Base-by-base conservation (phyloP, 2,329 filamentous ascomycete genomes). In the Pestalotiopsis sp. region DNA sequence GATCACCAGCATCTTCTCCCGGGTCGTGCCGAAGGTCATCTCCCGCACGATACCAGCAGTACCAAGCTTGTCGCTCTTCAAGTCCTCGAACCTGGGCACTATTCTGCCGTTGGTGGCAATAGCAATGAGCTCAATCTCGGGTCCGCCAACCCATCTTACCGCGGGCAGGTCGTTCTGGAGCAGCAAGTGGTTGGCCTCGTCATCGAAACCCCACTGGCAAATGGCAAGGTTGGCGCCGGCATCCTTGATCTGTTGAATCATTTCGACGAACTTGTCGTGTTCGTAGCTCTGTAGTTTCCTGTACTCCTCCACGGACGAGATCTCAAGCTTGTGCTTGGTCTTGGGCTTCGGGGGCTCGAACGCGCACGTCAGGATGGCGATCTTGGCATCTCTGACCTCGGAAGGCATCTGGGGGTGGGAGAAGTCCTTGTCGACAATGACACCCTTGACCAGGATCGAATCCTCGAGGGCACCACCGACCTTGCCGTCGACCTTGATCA, bases 291-390 rank as follows among this genome's bases (percentile, higher is more conserved):
- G 96, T 72, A 99, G 84, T 83, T 97, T 96, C 86, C 97, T 98
- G 87, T 97, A 99, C 84, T 99, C 96, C 74, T 98, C 95, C 7
- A 99, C 95, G 56, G 91, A 93, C 67, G 94, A 96, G 78, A 99
- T 99, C 78, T 99, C 96, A 70, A 99, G 89, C 86, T 98, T 97
- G 84, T 99, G 96, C 89, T 99, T 99, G 61, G 96, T 99, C 89
- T 99, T 99, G 73, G 96, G 96, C 88, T 99, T 99, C 64, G 96
- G 96, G 39, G 96, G 96, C 84, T 99, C 96, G 78, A 99, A 99
- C 3, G 96, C 94, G 80, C 96, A 99, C 64, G 96, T 99, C 69
- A 99, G 85, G 76, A 99, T 99, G 74, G 96, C 96, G 77, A 99
- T 90, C 86, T 98, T 98, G 78, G 96, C 97, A 81, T 99, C 94